Evolutionary conservation across 2,329 filamentous ascomycete species (phyloP).

Genomic region (Phoma sp.): DNA sequence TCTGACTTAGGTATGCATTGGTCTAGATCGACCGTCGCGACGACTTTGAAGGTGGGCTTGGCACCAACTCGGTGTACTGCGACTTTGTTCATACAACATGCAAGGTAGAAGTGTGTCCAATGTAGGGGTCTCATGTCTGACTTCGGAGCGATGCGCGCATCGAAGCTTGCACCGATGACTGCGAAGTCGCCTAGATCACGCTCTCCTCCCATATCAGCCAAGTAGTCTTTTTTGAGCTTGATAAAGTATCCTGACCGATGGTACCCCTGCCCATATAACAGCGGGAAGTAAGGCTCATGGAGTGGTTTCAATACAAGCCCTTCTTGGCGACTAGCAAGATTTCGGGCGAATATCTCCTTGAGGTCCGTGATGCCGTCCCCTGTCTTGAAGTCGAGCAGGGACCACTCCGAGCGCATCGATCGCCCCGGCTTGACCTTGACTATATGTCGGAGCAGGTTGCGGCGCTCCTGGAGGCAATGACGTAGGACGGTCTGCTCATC

Average conservation of each 20-base stretch:
- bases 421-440: constrained; percentile 64
- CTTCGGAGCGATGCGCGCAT: constrained; percentile 66
- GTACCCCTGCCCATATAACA: constrained; percentile 33
- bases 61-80: constrained; percentile 59
- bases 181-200: constrained; percentile 72
- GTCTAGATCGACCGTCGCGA: constrained; percentile 60
- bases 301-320: constrained; percentile 80
- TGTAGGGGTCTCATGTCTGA: constrained; percentile 62
- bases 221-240: constrained; percentile 91
- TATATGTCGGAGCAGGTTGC: constrained; percentile 64
- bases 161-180: constrained; percentile 75
- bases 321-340: constrained; percentile 72
- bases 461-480: constrained; percentile 65
- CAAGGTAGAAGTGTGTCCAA: constrained; percentile 84
- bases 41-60: constrained; percentile 68
- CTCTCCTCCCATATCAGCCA: constrained; percentile 77
- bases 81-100: constrained; percentile 73
- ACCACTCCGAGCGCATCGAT: constrained; percentile 70
- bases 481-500: constrained; percentile 62
- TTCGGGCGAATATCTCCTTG: constrained; percentile 64
- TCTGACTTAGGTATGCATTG: constrained; percentile 55
- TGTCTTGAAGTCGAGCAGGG: constrained; percentile 68
- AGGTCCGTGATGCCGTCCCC: constrained; percentile 41
- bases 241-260: constrained; percentile 62
- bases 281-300: constrained; percentile 75